Evolutionary conservation across 805 yeast genomes (phyloP), one percentile per base, ranked within the genome.

Genomic region (Komagataella pseudopastoris): DNA sequence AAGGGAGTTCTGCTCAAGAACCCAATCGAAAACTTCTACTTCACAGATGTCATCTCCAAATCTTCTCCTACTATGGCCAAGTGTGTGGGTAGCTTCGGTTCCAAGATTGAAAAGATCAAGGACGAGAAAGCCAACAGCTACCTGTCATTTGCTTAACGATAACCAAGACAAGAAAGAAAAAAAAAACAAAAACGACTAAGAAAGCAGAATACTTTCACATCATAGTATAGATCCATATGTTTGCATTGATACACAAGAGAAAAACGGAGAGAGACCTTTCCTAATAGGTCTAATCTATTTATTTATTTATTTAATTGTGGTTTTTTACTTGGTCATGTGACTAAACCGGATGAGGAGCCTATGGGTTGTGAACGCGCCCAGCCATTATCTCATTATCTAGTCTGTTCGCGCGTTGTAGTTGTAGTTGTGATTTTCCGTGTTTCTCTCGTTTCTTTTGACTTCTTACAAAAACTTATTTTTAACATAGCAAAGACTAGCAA

Each of bases 1-100:
- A 55, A 57, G 46, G 78, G 80, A 39, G 66, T 65, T 23, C 71
- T 75, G 51, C 76, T 88, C 63, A 74, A 73, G 66, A 81, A 83
- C 66, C 89, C 89, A 53, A 81, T 87, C 62, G 78, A 78, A 58
- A 85, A 87, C 78, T 87, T 85, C 67, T 87, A 88, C 74, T 84
- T 87, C 76, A 87, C 96, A 43, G 91, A 88, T 66, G 87, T 85
- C 55, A 83, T 87, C 58, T 83, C 95, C 22, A 78, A 95, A 72
- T 80, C 87, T 52, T 87, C 95, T 49, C 87, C 88, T 57, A 88
- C 95, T 30, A 88, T 87, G 95, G 95, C 95, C 46, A 83, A 77
- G 70, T 85, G 95, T 72, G 81, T 88, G 54, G 76, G 83, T 51
- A 71, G 83, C 52, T 81, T 83, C 62, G 87, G 87, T 51, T 77